Conservation (phyloP, 371 early-diverging fungal species). For the Cokeromyces recurvatus region DNA sequence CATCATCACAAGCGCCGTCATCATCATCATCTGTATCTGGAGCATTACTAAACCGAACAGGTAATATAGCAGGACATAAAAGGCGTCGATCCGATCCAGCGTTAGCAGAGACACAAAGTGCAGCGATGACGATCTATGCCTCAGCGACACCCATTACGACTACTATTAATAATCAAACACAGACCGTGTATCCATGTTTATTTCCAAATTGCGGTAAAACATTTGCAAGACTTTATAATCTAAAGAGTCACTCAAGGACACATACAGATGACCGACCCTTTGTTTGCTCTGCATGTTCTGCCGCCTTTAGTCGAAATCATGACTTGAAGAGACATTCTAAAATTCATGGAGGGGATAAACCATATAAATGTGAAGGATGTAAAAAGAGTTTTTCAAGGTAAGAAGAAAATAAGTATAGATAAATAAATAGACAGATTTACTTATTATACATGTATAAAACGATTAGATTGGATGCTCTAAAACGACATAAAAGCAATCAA, state of each 20-base stretch:
- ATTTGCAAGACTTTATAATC: slow-evolving; percentile 73
- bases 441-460: too few relatives aligned
- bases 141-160: slow-evolving; percentile 47
- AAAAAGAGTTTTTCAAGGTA: slow-evolving; percentile 72
- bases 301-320: slow-evolving; percentile 82
- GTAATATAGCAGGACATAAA: slow-evolving; percentile 25
- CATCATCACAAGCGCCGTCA: background rate
- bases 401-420: too few relatives aligned
- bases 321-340: slow-evolving; percentile 84
- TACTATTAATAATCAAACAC: slow-evolving; percentile 43
- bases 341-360: slow-evolving; percentile 83
- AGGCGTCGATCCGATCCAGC: slow-evolving; percentile 45
- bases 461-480: slow-evolving; percentile 45
- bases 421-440: too few relatives aligned
- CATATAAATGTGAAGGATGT: slow-evolving; percentile 77
- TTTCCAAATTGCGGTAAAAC: slow-evolving; percentile 70
- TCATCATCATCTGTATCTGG: background rate
- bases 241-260: slow-evolving; percentile 76
- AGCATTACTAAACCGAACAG: slow-evolving; percentile 5
- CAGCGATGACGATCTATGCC: slow-evolving; percentile 47
- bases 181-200: slow-evolving; percentile 58
- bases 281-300: slow-evolving; percentile 66
- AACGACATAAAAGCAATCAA: slow-evolving; percentile 46
- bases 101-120: slow-evolving; percentile 43
- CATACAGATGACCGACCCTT: slow-evolving; percentile 81